Percentiles rank a stretch among this genome's conserved stretches.
Conservation (phyloP, 345 rosid genomes). For the Erodium maritimum region DNA sequence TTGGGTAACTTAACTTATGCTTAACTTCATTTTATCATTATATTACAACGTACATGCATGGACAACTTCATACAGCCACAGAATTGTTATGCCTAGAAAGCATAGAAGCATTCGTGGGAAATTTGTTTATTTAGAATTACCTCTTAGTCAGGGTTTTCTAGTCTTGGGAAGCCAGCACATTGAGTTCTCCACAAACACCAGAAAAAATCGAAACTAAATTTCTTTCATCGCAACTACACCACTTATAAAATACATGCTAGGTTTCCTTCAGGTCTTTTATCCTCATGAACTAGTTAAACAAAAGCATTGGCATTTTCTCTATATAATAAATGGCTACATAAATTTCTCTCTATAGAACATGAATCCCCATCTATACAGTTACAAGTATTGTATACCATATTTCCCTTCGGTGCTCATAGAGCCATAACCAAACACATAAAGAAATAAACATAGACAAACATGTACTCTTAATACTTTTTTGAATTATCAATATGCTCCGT, state of each 20-base stretch:
- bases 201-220: background rate
- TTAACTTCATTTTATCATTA: background rate
- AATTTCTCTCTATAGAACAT: background rate
- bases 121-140: background rate
- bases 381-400: background rate
- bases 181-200: background rate
- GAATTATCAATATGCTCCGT: background rate
- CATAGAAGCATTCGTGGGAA: background rate
- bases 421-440: background rate
- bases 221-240: background rate
- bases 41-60: background rate
- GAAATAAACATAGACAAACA: background rate
- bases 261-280: background rate
- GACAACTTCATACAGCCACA: background rate
- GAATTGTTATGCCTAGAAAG: background rate
- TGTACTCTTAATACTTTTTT: background rate
- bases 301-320: background rate
- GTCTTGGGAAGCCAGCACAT: background rate
- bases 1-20: slow-evolving; percentile 46
- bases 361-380: background rate
- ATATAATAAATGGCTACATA: background rate
- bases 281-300: background rate
- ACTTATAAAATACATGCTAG: background rate
- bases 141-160: background rate
- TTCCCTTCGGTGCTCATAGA: background rate